Base-by-base conservation (phyloP, 371 early-diverging fungal genomes). In the Haplosporangium sp. region DNA sequence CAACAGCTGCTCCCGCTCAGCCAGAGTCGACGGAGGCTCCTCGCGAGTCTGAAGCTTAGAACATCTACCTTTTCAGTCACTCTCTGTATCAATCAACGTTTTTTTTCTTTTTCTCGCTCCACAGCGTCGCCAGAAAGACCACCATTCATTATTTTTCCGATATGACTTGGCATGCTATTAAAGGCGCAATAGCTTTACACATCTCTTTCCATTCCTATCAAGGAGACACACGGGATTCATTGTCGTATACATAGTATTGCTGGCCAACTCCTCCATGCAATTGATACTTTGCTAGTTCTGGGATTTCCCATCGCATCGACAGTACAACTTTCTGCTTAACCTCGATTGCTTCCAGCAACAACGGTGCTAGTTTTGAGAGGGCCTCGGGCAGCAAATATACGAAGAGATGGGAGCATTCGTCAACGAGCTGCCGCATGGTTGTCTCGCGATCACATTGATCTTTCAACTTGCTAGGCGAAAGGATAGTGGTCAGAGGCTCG, bases 261-360 rank as follows among this genome's bases (percentile, higher is more conserved):
- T 63, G 56, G 20, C 51, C 47, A 6, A 36, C 21, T 0, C 67
- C 70, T 0, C 71, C 70, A 7, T 59, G 50, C 10, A 62, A 47
- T 10, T 59, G 63, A 37, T 70, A 76, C 9, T 20, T 38, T 10
- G n/a, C 29, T 36, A 76, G 42, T 13, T 62, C 67, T 13, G 67
- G 71, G n/a, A 76, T 63, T 21, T 69, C 71, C 76, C 76, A 76
- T 7, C 65, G 66, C 76, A 76, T 69, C 2, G 71, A 70, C 18
- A 76, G 29, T 37, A 76, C 61, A 4, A 63, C 40, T 38, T 76
- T 76, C 2, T 41, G 64, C 13, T 67, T 53, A 16, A 41, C 10
- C 23, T 67, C 53, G 13, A 76, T 23, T 1, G 63, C 59, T 9
- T 76, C 67, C 1, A 67, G 14, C 38, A 76, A 53, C 0, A 76